These are phyloP conservation scores for Tolypocladium endophyticum DNA, from an alignment of 2,329 filamentous ascomycete genomes.

Conservation along the genomic window DNA sequence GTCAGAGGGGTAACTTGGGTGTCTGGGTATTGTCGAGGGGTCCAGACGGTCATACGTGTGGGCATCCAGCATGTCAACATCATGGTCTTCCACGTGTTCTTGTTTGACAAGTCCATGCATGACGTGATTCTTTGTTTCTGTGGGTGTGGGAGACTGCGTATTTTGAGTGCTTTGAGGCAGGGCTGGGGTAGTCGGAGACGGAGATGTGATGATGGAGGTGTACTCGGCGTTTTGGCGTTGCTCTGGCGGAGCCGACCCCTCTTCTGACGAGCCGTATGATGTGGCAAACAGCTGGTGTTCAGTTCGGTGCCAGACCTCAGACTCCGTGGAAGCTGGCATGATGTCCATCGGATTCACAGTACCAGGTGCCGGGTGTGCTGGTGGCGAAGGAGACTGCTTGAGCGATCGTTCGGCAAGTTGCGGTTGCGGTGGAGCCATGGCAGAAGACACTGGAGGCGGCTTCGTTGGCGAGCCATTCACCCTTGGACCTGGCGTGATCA, in stretches of 20 bases:
- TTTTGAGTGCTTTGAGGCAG: slow-evolving; percentile 11
- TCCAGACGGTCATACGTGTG: slow-evolving; percentile 14
- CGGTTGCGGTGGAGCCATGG: neutral
- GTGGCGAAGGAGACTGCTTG: slow-evolving; percentile 16
- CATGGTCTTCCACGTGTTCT: slow-evolving; percentile 10
- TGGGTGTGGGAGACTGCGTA: slow-evolving; percentile 16
- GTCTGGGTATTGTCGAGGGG: slow-evolving; percentile 12
- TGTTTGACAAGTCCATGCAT: neutral
- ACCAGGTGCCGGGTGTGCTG: slow-evolving; percentile 26
- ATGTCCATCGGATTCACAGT: slow-evolving; percentile 45
- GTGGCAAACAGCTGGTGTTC: slow-evolving; percentile 23
- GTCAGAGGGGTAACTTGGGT: slow-evolving; percentile 26
- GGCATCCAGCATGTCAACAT: slow-evolving; percentile 13
- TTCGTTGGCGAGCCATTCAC: slow-evolving; percentile 7
- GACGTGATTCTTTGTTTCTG: neutral
- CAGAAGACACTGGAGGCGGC: neutral
- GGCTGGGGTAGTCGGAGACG: slow-evolving; percentile 11
- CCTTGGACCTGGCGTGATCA: slow-evolving; percentile 4
- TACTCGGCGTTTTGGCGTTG: neutral
- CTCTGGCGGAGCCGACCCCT: slow-evolving; percentile 1
- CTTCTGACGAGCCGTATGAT: slow-evolving; percentile 14
- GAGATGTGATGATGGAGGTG: slow-evolving; percentile 5
- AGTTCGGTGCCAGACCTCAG: slow-evolving; percentile 25
- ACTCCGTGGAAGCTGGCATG: slow-evolving; percentile 32
- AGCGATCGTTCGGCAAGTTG: slow-evolving; percentile 2